Percentiles rank a stretch among this genome's conserved stretches.
phyloP scores from a whole-genome alignment of 2,329 filamentous ascomycete species.

The Trichoderma koningiopsis region DNA sequence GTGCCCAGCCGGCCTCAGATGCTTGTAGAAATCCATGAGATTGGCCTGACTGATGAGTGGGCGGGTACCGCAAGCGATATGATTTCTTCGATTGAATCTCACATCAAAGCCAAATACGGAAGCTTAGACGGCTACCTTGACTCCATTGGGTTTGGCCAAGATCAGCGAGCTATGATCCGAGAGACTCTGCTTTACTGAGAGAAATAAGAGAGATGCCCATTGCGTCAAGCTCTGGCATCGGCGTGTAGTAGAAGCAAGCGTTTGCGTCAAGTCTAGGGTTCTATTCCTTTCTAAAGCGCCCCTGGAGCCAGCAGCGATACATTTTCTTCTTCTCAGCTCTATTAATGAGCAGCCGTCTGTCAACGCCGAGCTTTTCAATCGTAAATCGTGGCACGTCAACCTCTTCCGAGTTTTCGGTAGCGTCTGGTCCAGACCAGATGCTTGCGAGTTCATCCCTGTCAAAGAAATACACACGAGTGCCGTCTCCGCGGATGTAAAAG shows the following conservation, averaged over 20 bases:
- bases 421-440: slow-evolving; percentile 67
- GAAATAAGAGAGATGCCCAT: not conserved
- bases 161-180: slow-evolving; percentile 46
- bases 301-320: slow-evolving; percentile 97
- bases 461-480: slow-evolving; percentile 97
- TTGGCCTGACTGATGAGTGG: slow-evolving; percentile 76
- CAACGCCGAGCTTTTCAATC: slow-evolving; percentile 76
- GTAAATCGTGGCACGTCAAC: slow-evolving; percentile 57
- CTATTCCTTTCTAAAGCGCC: slow-evolving; percentile 72
- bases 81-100: slow-evolving; percentile 58
- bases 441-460: slow-evolving; percentile 77
- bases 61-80: slow-evolving; percentile 66
- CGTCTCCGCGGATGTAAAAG: slow-evolving; percentile 94
- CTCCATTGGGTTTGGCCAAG: slow-evolving; percentile 58
- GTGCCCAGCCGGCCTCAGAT: slow-evolving; percentile 62
- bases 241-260: not conserved
- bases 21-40: slow-evolving; percentile 66
- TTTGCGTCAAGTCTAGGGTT: slow-evolving; percentile 25
- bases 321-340: slow-evolving; percentile 90
- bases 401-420: slow-evolving; percentile 32
- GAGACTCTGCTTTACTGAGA: slow-evolving; percentile 47
- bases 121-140: slow-evolving; percentile 67
- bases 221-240: not conserved
- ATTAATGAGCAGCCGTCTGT: slow-evolving; percentile 89
- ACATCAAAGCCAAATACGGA: slow-evolving; percentile 65